Percentiles rank a stretch among this genome's conserved stretches.
These are phyloP conservation scores for Penicillium occitanis DNA, from an alignment of 2,329 filamentous ascomycete species.

Conservation along the genomic window DNA sequence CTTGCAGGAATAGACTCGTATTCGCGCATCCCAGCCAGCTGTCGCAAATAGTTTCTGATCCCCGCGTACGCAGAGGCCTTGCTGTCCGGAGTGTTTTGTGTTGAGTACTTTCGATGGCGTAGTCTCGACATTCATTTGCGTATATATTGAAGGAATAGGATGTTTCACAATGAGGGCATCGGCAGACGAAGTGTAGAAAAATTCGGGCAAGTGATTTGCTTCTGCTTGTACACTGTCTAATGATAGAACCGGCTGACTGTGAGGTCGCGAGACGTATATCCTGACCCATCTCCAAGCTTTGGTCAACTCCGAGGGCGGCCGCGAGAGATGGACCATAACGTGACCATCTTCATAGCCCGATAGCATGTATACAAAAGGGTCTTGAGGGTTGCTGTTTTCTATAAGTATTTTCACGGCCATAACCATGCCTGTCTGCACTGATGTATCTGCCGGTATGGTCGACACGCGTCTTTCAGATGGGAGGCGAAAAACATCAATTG, in stretches of 20 bases:
- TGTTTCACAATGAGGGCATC: slow-evolving; percentile 79
- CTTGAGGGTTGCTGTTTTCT: slow-evolving; percentile 23
- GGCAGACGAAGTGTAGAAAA: slow-evolving; percentile 76
- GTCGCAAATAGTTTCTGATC: slow-evolving; percentile 85
- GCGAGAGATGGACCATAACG: slow-evolving; percentile 63
- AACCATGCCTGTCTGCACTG: slow-evolving; percentile 65
- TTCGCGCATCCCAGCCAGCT: slow-evolving; percentile 83
- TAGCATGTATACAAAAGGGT: slow-evolving; percentile 58
- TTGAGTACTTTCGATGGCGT: slow-evolving; percentile 62
- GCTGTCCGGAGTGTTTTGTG: slow-evolving; percentile 89
- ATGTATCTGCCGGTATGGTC: slow-evolving; percentile 51
- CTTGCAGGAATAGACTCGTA: slow-evolving; percentile 77
- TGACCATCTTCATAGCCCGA: slow-evolving; percentile 86
- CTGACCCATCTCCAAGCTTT: slow-evolving; percentile 49
- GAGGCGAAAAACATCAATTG: slow-evolving; percentile 80
- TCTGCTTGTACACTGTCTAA: slow-evolving; percentile 56
- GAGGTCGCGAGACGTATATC: slow-evolving; percentile 65
- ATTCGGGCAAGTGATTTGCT: slow-evolving; percentile 42
- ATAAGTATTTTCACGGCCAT: slow-evolving; percentile 74
- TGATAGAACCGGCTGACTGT: slow-evolving; percentile 80
- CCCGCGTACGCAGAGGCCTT: slow-evolving; percentile 71
- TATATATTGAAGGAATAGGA: slow-evolving; percentile 52
- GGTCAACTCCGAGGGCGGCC: slow-evolving; percentile 25
- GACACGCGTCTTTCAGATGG: slow-evolving; percentile 71
- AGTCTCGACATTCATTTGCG: slow-evolving; percentile 22